Conservation (phyloP, 495 filamentous ascomycete genomes). For the Penicillium bovifimosum region DNA sequence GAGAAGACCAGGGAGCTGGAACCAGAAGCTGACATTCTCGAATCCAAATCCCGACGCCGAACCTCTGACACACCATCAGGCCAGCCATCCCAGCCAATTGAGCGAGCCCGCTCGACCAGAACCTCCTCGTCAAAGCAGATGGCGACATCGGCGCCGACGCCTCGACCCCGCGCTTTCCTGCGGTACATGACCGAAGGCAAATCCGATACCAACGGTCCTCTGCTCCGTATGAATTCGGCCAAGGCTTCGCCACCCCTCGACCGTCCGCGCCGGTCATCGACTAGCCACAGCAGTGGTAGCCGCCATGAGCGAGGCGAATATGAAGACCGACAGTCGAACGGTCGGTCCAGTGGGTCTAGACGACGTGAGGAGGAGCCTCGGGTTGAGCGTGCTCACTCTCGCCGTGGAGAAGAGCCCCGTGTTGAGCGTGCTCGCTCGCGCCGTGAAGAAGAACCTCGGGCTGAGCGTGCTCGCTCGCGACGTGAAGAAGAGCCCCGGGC, state of each 20-base stretch:
- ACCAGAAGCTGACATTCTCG: conserved; percentile 12
- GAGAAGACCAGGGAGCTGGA: conserved; percentile 11
- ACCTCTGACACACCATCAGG: conserved; percentile 12
- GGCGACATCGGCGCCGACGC: conserved; percentile 19
- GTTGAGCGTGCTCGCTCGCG: conserved; percentile 9
- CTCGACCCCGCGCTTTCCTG: conserved; percentile 31
- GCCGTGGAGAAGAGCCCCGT: conserved; percentile 5
- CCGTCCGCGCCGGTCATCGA: conserved; percentile 26
- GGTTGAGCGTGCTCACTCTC: conserved; percentile 8
- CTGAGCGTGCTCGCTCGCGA: conserved; percentile 15
- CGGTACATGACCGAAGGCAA: conserved; percentile 39
- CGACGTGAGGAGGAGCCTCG: conserved; percentile 19
- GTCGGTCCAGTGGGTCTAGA: conserved; percentile 23
- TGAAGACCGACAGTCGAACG: conserved; percentile 26
- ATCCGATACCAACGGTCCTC: conserved; percentile 31
- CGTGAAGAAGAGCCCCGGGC: conserved; percentile 19
- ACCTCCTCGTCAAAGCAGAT: conserved; percentile 24
- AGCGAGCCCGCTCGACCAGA: conserved; percentile 16
- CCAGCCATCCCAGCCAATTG: neutral
- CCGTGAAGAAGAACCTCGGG: conserved; percentile 16
- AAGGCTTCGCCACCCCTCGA: conserved; percentile 30
- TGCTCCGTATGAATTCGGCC: conserved; percentile 31
- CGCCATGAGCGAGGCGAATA: conserved; percentile 20
- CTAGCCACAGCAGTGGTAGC: conserved; percentile 29
- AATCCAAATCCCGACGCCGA: conserved; percentile 25